phyloP scores from a whole-genome alignment of 805 yeast species.

The Kazachstania taianensis region DNA sequence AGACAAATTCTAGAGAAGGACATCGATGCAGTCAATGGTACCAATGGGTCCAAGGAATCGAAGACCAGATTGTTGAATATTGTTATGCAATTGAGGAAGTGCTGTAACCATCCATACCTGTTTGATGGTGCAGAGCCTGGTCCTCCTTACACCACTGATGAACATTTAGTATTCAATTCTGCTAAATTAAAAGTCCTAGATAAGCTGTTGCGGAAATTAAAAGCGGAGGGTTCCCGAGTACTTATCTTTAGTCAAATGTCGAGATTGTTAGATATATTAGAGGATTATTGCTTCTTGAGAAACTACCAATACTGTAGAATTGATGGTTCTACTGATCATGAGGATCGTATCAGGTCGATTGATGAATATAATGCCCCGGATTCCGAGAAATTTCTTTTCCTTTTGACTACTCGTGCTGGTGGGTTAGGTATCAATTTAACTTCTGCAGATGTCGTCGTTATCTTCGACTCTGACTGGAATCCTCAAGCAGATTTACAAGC shows the following conservation, averaged over 20 bases:
- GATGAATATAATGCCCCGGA: constrained; percentile 74
- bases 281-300: constrained; percentile 67
- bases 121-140: constrained; percentile 89
- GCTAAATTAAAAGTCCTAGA: constrained; percentile 66
- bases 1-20: constrained; percentile 69
- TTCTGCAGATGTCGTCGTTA: constrained; percentile 63
- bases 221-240: constrained; percentile 66
- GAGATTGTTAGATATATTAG: constrained; percentile 68
- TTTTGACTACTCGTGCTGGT: constrained; percentile 80
- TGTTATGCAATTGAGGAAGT: constrained; percentile 77
- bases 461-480: constrained; percentile 79
- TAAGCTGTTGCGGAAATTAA: constrained; percentile 49
- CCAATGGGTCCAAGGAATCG: constrained; percentile 61
- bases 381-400: constrained; percentile 57
- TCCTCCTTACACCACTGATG: constrained; percentile 80
- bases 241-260: constrained; percentile 79
- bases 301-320: constrained; percentile 65
- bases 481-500: constrained; percentile 86
- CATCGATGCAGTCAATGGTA: constrained; percentile 75
- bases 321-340: constrained; percentile 76
- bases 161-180: constrained; percentile 65
- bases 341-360: constrained; percentile 63
- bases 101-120: constrained; percentile 77
- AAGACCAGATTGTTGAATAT: constrained; percentile 69
- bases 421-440: constrained; percentile 81